Evolutionary conservation across 306 rosid genomes (phyloP).

Genomic region (Sophora flavescens): DNA sequence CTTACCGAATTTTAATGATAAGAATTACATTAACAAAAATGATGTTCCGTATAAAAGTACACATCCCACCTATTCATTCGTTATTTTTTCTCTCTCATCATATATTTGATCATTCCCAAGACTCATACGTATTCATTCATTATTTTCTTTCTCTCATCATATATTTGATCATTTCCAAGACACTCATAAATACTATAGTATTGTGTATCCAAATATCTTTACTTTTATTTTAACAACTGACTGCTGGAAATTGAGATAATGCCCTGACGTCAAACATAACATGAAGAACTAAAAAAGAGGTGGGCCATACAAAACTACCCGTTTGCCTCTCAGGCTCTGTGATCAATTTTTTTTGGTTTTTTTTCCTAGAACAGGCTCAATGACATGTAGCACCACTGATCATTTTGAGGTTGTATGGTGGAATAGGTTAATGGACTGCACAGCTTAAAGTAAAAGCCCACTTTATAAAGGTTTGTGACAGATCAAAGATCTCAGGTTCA

Average conservation of each 20-base stretch:
- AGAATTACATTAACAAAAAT: not conserved
- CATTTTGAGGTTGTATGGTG: not conserved
- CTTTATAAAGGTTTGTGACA: not conserved
- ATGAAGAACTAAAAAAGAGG: not conserved
- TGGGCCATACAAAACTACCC: not conserved
- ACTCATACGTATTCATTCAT: too few species aligned
- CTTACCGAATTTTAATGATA: not conserved
- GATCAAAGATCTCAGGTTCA: not conserved
- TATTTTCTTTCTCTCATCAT: too few species aligned
- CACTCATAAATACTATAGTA: too few species aligned
- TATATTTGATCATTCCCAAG: too few species aligned
- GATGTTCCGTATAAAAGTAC: too few species aligned
- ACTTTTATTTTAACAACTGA: not conserved
- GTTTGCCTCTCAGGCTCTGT: not conserved
- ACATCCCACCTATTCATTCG: too few species aligned
- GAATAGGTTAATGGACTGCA: conserved; percentile 3
- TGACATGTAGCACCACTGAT: not conserved
- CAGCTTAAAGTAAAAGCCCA: conserved; percentile 32
- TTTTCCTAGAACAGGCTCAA: not conserved
- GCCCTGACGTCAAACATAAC: not conserved
- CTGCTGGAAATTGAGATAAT: not conserved
- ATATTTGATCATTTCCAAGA: too few species aligned
- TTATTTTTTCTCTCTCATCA: too few species aligned
- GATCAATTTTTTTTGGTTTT: not conserved
- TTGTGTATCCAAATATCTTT: too few species aligned